Evolutionary conservation across 1,284 basidiomycete genomes (phyloP).

Genomic region (Athelia psychrophila): DNA sequence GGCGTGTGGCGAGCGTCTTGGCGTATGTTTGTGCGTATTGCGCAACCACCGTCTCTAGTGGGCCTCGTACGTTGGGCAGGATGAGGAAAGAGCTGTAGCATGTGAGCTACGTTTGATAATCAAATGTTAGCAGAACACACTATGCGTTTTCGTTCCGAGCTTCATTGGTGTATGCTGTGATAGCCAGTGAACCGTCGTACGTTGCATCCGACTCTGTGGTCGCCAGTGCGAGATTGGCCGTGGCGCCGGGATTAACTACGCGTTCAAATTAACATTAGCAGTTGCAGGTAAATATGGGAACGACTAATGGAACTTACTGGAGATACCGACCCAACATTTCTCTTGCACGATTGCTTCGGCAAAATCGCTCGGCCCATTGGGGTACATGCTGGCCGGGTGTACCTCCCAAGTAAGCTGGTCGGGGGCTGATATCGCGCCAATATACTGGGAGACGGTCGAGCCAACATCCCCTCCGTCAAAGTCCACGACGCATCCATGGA

Average conservation of each 20-base stretch:
- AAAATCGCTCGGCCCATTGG: slow-evolving; percentile 34
- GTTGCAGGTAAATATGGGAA: too few species aligned
- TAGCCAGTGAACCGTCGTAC: slow-evolving; percentile 33
- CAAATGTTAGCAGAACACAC: slow-evolving; percentile 23
- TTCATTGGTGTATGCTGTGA: slow-evolving; percentile 29
- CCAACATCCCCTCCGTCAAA: slow-evolving; percentile 51
- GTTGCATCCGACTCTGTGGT: slow-evolving; percentile 13
- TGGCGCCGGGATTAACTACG: slow-evolving; percentile 39
- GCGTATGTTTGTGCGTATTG: slow-evolving; percentile 20
- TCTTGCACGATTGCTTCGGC: slow-evolving; percentile 35
- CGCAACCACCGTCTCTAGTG: slow-evolving; percentile 13
- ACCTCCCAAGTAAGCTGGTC: slow-evolving; percentile 36
- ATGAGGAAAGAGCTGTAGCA: background rate
- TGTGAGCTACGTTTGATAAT: background rate
- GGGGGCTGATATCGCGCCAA: slow-evolving; percentile 22
- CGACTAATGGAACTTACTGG: too few species aligned
- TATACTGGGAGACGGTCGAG: slow-evolving; percentile 30
- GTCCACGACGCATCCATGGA: slow-evolving; percentile 48
- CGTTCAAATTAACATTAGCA: too few species aligned
- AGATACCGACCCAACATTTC: slow-evolving; percentile 41
- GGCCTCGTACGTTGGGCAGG: background rate
- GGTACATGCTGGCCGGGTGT: slow-evolving; percentile 37
- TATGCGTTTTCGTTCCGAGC: slow-evolving; percentile 45
- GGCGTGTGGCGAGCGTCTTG: slow-evolving; percentile 16
- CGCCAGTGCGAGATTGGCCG: background rate